These are phyloP conservation scores for Emmonsiellopsis sp. DNA, from an alignment of 2,329 filamentous ascomycete genomes.

Conservation along the genomic window DNA sequence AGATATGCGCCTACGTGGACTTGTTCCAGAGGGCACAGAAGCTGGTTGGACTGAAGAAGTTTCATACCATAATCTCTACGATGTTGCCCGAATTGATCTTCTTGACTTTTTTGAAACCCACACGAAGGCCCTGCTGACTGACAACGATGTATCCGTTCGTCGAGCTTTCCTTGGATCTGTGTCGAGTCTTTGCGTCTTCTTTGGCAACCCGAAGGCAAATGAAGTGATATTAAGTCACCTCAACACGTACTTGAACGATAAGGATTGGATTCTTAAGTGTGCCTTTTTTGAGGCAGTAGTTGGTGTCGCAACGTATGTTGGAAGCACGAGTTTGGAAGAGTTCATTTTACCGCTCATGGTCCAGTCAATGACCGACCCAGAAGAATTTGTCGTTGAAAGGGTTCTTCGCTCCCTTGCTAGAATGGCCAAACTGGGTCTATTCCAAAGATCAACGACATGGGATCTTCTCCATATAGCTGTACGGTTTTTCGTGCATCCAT, in stretches of 20 bases:
- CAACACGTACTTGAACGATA: constrained; percentile 94
- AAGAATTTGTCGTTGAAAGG: constrained; percentile 89
- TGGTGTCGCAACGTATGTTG: constrained; percentile 82
- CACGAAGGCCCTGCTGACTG: constrained; percentile 82
- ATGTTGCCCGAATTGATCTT: constrained; percentile 74
- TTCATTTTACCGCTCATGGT: constrained; percentile 95
- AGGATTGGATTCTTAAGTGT: constrained; percentile 92
- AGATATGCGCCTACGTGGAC: constrained; percentile 68
- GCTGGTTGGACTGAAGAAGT: constrained; percentile 58
- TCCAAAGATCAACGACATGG: constrained; percentile 77
- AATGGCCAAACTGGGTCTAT: constrained; percentile 77
- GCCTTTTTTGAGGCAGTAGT: constrained; percentile 95
- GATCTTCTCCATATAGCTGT: constrained; percentile 76
- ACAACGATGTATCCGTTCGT: constrained; percentile 74
- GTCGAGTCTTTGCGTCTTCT: constrained; percentile 86
- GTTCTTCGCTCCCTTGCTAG: constrained; percentile 80
- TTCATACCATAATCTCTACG: constrained; percentile 74
- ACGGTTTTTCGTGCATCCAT: constrained; percentile 87
- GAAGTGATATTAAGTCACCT: constrained; percentile 94
- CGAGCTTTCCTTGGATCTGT: constrained; percentile 88
- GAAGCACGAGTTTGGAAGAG: constrained; percentile 80
- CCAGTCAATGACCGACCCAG: constrained; percentile 82
- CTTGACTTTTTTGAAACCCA: constrained; percentile 78
- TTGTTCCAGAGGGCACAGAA: constrained; percentile 68
- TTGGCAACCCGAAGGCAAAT: constrained; percentile 81